These are phyloP conservation scores for Haematococcus sp. DNA, from an alignment of 139 green algal genomes.

Conservation along the genomic window DNA sequence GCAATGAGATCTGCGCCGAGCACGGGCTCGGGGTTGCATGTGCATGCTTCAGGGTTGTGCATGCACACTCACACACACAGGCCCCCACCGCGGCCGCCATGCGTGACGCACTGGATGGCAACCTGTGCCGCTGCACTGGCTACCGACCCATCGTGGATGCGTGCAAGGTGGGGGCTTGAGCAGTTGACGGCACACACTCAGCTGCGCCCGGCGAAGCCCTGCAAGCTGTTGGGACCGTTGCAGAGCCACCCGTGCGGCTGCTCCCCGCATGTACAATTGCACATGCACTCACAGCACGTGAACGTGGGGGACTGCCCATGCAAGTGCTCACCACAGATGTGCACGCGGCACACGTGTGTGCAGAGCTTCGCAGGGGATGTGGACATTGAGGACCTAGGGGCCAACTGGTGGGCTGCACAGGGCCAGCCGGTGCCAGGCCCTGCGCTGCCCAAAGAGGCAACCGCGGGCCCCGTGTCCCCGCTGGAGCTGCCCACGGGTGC, in stretches of 20 bases:
- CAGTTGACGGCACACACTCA: neutral
- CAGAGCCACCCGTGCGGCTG: neutral
- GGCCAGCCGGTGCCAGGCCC: too few species aligned
- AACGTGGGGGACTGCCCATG: neutral
- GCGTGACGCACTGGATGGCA: conserved; percentile 66
- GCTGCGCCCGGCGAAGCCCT: too few species aligned
- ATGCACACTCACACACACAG: neutral
- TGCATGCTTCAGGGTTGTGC: too few species aligned
- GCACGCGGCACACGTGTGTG: too few species aligned
- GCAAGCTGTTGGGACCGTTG: neutral
- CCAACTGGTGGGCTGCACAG: too few species aligned
- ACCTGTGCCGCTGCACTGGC: conserved; percentile 80
- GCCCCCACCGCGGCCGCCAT: conserved; percentile 8
- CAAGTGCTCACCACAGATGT: too few species aligned
- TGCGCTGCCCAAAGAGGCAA: too few species aligned
- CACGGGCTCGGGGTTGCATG: too few species aligned
- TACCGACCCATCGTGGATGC: conserved; percentile 71
- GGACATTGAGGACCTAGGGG: conserved; percentile 61
- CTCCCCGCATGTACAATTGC: neutral
- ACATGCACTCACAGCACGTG: neutral
- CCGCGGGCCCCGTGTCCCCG: too few species aligned
- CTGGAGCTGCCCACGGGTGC: too few species aligned
- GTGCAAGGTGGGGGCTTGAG: conserved; percentile 33
- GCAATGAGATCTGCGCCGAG: too few species aligned
- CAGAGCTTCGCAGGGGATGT: conserved; percentile 37